Evolutionary conservation across 225 moss, liverwort and hornwort species (phyloP).

Genomic region (Lunularia cruciata): DNA sequence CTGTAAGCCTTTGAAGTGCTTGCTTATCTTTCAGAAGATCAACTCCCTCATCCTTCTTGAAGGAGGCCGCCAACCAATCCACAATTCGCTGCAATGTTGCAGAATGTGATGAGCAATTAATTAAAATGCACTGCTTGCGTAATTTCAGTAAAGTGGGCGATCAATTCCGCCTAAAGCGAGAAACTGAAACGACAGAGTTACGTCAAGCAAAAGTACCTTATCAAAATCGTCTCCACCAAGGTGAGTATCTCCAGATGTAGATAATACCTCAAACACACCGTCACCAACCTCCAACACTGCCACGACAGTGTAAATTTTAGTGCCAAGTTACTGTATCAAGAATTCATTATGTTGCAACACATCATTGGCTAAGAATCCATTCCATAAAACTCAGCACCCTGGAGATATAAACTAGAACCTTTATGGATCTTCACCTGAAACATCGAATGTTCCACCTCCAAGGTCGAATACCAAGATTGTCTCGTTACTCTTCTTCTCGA

Average conservation of each 20-base stretch:
- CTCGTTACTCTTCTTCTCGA: conserved; percentile 88
- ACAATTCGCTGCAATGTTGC: conserved; percentile 61
- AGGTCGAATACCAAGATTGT: conserved; percentile 92
- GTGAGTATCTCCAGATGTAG: conserved; percentile 87
- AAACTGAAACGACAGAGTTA: neutral
- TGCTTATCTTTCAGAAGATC: conserved; percentile 93
- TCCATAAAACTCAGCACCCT: neutral
- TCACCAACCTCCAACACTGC: conserved; percentile 88
- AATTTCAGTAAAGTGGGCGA: neutral
- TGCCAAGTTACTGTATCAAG: no score
- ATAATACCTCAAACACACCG: conserved; percentile 85
- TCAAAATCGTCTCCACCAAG: conserved; percentile 97
- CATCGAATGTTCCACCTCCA: conserved; percentile 92
- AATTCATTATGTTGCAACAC: no score
- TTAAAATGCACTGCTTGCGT: no score
- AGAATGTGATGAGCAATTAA: conserved; percentile 20
- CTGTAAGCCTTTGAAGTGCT: conserved; percentile 84
- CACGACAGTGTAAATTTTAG: no score
- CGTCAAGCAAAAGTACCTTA: conserved; percentile 46
- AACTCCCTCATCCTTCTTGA: conserved; percentile 95
- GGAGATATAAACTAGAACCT: neutral
- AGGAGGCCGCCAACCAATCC: conserved; percentile 71
- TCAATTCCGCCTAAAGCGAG: no score
- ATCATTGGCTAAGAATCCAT: no score
- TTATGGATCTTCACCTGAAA: conserved; percentile 53